Conservation (phyloP, 192 early-diverging fungal genomes). For the Backusella parvicylindrica region DNA sequence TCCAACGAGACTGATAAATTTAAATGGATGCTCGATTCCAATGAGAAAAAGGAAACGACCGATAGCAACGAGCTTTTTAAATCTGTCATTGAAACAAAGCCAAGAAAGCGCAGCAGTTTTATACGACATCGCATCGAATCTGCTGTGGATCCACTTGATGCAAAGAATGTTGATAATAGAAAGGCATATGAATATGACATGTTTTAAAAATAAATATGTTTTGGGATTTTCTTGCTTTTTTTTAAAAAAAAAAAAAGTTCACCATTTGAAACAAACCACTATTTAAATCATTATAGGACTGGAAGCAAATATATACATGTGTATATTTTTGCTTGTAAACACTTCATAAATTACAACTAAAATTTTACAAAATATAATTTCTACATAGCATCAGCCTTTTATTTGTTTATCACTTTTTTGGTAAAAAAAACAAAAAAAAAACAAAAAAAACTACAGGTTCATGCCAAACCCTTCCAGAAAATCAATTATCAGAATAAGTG, state of each 20-base stretch:
- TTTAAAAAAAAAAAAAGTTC: no score
- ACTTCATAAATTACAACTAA: neutral
- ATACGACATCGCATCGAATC: neutral
- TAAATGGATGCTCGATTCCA: neutral
- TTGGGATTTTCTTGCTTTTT: neutral
- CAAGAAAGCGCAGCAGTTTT: conserved; percentile 17
- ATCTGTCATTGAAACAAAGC: neutral
- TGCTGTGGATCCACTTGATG: conserved; percentile 28
- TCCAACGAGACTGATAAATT: neutral
- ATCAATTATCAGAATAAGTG: neutral
- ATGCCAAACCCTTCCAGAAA: neutral
- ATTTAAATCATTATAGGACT: no score
- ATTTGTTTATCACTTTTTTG: no score
- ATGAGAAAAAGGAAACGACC: neutral
- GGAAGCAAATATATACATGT: neutral
- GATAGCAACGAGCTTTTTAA: conserved; percentile 4
- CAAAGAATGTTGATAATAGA: conserved; percentile 26
- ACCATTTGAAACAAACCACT: neutral
- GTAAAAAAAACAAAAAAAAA: no score
- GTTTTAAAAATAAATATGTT: neutral
- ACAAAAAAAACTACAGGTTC: neutral
- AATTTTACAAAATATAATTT: no score
- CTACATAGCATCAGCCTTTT: no score
- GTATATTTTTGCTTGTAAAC: neutral
- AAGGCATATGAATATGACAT: conserved; percentile 24